Percentiles rank a stretch among this genome's conserved stretches.
Evolutionary conservation across 371 early-diverging fungal genomes (phyloP).

Genomic region (Circinella minor): DNA sequence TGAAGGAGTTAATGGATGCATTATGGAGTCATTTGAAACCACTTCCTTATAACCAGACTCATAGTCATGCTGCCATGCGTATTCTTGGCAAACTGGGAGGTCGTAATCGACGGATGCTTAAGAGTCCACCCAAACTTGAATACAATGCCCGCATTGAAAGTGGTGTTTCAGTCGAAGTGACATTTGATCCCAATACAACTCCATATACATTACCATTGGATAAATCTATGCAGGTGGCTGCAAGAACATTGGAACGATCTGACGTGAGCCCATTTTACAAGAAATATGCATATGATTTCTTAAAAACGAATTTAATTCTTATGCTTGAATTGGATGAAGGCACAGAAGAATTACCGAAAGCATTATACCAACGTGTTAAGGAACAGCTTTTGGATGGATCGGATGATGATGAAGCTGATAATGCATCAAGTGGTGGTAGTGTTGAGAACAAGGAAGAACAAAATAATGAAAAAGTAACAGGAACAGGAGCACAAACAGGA

Average conservation of each 20-base stretch:
- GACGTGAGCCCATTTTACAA: constrained; percentile 56
- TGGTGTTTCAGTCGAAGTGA: constrained; percentile 68
- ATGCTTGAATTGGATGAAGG: constrained; percentile 74
- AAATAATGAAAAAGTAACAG: background rate
- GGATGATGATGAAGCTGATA: constrained; percentile 10
- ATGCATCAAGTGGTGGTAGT: background rate
- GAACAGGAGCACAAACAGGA: background rate
- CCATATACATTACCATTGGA: constrained; percentile 62
- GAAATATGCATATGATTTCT: constrained; percentile 74
- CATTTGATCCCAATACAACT: constrained; percentile 62
- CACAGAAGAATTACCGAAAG: constrained; percentile 50
- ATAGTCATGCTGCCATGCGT: constrained; percentile 88
- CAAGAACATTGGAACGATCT: constrained; percentile 60
- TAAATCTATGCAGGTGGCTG: constrained; percentile 57
- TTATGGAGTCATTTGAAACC: constrained; percentile 93
- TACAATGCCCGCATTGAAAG: constrained; percentile 56
- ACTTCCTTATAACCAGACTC: constrained; percentile 78
- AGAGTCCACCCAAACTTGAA: constrained; percentile 66
- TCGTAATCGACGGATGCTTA: constrained; percentile 80
- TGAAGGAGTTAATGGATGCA: constrained; percentile 90
- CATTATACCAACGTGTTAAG: constrained; percentile 47
- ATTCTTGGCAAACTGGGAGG: constrained; percentile 98
- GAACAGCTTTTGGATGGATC: constrained; percentile 26
- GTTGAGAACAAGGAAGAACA: constrained; percentile 1
- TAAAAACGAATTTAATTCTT: constrained; percentile 72